Conservation (phyloP, 2,329 filamentous ascomycete species). For the Arthrobotrys conoides region DNA sequence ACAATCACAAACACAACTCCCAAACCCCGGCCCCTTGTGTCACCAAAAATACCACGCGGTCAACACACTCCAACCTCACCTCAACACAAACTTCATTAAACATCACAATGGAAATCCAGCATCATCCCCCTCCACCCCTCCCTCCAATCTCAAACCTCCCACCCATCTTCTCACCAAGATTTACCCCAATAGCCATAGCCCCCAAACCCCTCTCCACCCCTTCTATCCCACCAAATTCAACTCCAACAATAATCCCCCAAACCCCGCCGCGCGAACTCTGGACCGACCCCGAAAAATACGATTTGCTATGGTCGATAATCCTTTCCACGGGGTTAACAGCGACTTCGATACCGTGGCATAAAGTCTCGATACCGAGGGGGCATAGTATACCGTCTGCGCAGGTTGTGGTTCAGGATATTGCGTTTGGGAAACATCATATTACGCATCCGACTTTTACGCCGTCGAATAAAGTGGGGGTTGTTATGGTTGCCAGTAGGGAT, state of each 20-base stretch:
- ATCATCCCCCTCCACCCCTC: background rate
- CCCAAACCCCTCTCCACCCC: constrained; percentile 21
- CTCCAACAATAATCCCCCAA: background rate
- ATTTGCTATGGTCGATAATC: constrained; percentile 51
- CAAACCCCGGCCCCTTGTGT: constrained; percentile 23
- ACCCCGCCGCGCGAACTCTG: constrained; percentile 37
- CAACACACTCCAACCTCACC: constrained; percentile 27
- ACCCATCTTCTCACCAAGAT: background rate
- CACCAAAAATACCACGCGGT: constrained; percentile 30
- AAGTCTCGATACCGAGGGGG: constrained; percentile 2
- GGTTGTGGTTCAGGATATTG: constrained; percentile 49
- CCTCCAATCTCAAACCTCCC: background rate
- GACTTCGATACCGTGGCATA: constrained; percentile 33
- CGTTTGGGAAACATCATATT: constrained; percentile 50
- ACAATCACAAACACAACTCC: too few relatives aligned
- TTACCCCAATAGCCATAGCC: constrained; percentile 44
- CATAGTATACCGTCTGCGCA: constrained; percentile 33
- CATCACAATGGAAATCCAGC: constrained; percentile 1
- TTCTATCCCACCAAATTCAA: background rate
- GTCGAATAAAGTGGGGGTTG: constrained; percentile 18
- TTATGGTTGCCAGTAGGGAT: background rate
- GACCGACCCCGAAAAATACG: constrained; percentile 50
- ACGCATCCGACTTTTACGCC: constrained; percentile 56
- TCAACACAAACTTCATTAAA: background rate
- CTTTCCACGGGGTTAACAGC: constrained; percentile 31